These are phyloP conservation scores for Ogataea trehaloabstinens DNA, from an alignment of 805 yeast genomes.

Conservation along the genomic window DNA sequence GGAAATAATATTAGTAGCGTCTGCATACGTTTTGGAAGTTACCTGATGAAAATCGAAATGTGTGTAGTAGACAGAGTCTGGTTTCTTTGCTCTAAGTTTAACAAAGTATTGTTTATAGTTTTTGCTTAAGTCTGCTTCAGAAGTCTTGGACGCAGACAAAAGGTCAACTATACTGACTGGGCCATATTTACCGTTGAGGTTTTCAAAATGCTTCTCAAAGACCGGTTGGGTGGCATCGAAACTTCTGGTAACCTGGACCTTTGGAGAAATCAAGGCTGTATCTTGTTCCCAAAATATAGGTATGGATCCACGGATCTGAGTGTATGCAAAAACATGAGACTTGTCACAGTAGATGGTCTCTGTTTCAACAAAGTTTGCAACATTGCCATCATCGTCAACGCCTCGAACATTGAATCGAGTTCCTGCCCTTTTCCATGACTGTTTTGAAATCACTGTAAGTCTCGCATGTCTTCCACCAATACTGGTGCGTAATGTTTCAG, in stretches of 20 bases:
- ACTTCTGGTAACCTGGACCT: conserved; percentile 84
- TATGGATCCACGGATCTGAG: conserved; percentile 92
- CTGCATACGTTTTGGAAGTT: conserved; percentile 85
- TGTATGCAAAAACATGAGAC: conserved; percentile 64
- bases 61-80: conserved; percentile 54
- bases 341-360: conserved; percentile 66
- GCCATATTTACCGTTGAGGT: conserved; percentile 72
- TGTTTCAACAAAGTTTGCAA: conserved; percentile 93
- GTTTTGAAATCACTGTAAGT: conserved; percentile 83
- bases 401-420: conserved; percentile 95
- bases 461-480: conserved; percentile 40
- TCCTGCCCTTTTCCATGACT: conserved; percentile 97
- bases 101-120: conserved; percentile 63
- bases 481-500: conserved; percentile 61
- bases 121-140: conserved; percentile 70
- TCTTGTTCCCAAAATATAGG: conserved; percentile 99
- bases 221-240: conserved; percentile 90
- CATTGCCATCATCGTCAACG: conserved; percentile 91
- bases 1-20: conserved; percentile 69
- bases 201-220: conserved; percentile 76
- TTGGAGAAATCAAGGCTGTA: conserved; percentile 84
- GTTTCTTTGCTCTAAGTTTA: conserved; percentile 34
- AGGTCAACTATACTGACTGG: conserved; percentile 87
- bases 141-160: conserved; percentile 66
- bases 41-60: conserved; percentile 94